These are phyloP conservation scores for Cenchrus fungigraminus DNA, from an alignment of 176 grass and related monocot species.

Conservation along the genomic window DNA sequence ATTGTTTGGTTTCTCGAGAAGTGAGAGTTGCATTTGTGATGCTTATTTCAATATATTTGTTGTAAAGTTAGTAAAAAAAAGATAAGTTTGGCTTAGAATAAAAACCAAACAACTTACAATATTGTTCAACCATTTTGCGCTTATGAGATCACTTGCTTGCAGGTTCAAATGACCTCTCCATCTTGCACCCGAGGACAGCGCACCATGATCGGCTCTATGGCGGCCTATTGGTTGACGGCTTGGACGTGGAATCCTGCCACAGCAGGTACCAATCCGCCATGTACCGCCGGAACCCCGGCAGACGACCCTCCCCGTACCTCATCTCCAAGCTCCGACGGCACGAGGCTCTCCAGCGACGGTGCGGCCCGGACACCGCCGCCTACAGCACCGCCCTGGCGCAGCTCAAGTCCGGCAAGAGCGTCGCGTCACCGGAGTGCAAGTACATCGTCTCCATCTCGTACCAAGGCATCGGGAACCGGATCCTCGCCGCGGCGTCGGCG, in stretches of 20 bases:
- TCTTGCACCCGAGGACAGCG: neutral
- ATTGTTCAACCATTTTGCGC: neutral
- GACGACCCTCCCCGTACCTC: slow-evolving; percentile 51
- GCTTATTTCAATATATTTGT: too few species aligned
- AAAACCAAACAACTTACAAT: too few species aligned
- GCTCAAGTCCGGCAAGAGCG: slow-evolving; percentile 46
- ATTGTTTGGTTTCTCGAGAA: too few species aligned
- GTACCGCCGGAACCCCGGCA: slow-evolving; percentile 47
- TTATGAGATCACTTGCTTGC: neutral
- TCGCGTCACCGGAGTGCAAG: slow-evolving; percentile 41
- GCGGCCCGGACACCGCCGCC: slow-evolving; percentile 58
- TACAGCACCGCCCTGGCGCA: slow-evolving; percentile 50
- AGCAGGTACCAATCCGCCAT: slow-evolving; percentile 61
- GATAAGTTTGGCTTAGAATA: too few species aligned
- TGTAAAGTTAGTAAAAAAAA: too few species aligned
- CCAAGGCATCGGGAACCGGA: slow-evolving; percentile 70
- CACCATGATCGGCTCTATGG: slow-evolving; percentile 43
- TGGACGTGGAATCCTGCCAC: slow-evolving; percentile 44
- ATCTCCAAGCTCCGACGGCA: slow-evolving; percentile 53
- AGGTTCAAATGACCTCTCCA: neutral
- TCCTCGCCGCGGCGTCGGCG: slow-evolving; percentile 65
- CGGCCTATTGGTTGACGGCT: slow-evolving; percentile 49
- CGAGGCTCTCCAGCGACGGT: slow-evolving; percentile 58
- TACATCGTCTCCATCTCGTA: slow-evolving; percentile 62
- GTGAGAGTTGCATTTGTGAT: too few species aligned